Base-by-base conservation (phyloP, 768 basidiomycete species). In the Rhizopogon vinicolor region DNA sequence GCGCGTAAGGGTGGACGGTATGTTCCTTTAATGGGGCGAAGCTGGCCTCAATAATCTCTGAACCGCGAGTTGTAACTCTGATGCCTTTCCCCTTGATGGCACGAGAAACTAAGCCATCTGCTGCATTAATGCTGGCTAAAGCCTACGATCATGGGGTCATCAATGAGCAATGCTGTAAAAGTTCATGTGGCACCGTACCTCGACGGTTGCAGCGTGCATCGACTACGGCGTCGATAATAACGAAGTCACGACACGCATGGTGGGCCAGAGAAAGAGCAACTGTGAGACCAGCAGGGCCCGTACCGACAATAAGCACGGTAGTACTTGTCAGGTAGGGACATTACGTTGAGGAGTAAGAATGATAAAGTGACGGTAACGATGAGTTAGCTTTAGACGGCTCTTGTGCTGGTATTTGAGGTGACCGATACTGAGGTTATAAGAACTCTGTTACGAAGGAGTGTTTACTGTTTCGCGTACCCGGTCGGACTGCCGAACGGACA, bases 231-330 rank as follows among this genome's bases (percentile, higher is more conserved):
- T 80, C 77, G 14, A 79, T 75, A 9, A 78, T 66, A 14, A 71
- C 55, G 66, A 79, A 49, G 7, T 46, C 44, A 31, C 31, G n/a
- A 25, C 12, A 46, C n/a, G 4, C 5, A 10, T 78, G 72, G 12
- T 74, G 67, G 9, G 68, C 62, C 6, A 82, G 74, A 18, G 79
- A 74, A n/a, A 81, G 61, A 19, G 80, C 80, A 41, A 71, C 65
- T 0, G 76, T 68, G 50, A 82, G 74, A 7, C 81, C 81, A 0
- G 72, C 61, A 29, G 80, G 80, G n/a, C 81, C 80, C 22, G 77
- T 77, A 29, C 79, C 80, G 10, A 82, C 74, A 28, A 83, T 71
- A 50, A 81, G 74, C 29, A 81, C 64, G 28, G 74, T 74, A 7
- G 78, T 29, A n/a, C 31, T n/a, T 31, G n/a, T 46, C n/a, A 3